phyloP scores from a whole-genome alignment of 345 rosid genomes.

The Eucalyptus pauciflora region DNA sequence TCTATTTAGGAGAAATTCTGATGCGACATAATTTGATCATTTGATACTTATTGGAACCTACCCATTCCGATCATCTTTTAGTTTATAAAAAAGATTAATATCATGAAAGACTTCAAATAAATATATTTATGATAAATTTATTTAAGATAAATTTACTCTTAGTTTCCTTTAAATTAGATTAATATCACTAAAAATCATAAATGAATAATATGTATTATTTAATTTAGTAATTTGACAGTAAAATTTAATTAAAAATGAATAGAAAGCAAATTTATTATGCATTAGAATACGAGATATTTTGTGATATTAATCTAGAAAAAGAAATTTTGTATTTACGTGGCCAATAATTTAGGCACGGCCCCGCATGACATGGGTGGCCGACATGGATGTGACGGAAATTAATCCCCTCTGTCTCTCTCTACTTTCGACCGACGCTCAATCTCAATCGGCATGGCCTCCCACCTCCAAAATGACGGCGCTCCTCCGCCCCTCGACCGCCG shows the following conservation, averaged over 20 bases:
- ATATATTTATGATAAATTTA: rapidly evolving
- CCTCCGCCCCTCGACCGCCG: neutral
- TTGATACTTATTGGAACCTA: rapidly evolving
- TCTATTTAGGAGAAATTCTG: rapidly evolving
- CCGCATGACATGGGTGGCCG: neutral
- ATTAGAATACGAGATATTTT: rapidly evolving
- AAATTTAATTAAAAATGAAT: too few relatives aligned
- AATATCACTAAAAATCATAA: too few relatives aligned
- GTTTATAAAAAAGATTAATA: too few relatives aligned
- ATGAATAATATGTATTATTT: too few relatives aligned
- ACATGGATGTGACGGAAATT: too few relatives aligned
- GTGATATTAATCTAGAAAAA: too few relatives aligned
- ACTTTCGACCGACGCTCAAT: neutral
- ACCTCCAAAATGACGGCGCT: neutral
- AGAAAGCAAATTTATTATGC: rapidly evolving
- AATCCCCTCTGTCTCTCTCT: too few relatives aligned
- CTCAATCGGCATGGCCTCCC: neutral
- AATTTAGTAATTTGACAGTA: too few relatives aligned
- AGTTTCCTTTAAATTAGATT: rapidly evolving
- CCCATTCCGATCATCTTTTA: too few relatives aligned
- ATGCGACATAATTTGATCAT: rapidly evolving
- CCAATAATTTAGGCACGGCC: neutral
- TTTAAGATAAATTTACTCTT: rapidly evolving
- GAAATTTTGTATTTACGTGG: neutral
- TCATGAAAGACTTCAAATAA: too few relatives aligned